Base-by-base conservation (phyloP, 1,139 yeast species). In the Yamadazyma taylorii region DNA sequence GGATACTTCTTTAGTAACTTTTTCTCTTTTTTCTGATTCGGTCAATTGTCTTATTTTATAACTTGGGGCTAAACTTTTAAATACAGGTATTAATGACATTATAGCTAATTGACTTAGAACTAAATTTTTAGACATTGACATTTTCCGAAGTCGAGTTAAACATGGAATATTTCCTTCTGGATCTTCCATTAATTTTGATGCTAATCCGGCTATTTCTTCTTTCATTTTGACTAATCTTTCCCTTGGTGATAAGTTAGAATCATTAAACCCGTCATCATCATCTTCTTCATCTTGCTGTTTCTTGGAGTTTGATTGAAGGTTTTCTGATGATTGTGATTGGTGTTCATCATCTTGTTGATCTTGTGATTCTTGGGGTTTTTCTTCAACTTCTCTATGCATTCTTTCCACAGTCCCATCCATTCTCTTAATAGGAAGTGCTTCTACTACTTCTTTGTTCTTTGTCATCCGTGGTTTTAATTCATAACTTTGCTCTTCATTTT, bases 61-160 rank as follows among this genome's bases (percentile, higher is more conserved):
- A 3, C 94, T 83, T 1, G 98, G 98, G 3, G 95, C 82, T 37
- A 92, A 75, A 39, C 84, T 77, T 53, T 86, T 88, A 69, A 87
- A 88, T 4, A 88, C 86, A 1, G 95, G 89, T 3, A 89, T 82
- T 42, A 90, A 71, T 0, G 97, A 82, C 50, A 89, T 66, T 40
- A 87, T 66, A 0, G 96, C 78, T 41, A 88, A 71, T 59, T 85
- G 89, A 39, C 85, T 73, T 5, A 88, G 81, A 39, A 79, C 81
- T 31, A 81, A 70, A 50, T 84, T 80, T 49, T 73, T 76, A 1
- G 92, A 81, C 42, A 71, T 75, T 1, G 87, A 72, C 83, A 87
- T 80, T 46, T 78, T 83, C 32, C 90, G 69, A 36, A 92, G 67
- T 52, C 90, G 78, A 3, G 85, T 74, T 17, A 92, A 66, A 34